Evolutionary conservation across 352 stramenopile species (phyloP).

Genomic region (Saprolegnia diclina): DNA sequence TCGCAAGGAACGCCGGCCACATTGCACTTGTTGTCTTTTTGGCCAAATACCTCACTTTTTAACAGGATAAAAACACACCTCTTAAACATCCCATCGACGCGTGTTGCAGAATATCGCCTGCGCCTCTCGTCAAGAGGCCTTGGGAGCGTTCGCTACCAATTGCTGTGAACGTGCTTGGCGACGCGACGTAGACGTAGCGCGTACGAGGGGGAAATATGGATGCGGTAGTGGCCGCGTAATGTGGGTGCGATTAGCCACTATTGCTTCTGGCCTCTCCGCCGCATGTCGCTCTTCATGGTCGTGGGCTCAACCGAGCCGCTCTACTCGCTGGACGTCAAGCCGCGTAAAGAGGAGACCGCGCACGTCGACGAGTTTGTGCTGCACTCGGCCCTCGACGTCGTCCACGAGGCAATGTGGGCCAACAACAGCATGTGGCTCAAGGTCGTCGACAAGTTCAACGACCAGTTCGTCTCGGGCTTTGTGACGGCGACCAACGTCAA

Average conservation of each 20-base stretch:
- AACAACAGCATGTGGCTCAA: conserved; percentile 90
- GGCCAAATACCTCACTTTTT: background rate
- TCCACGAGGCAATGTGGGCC: conserved; percentile 94
- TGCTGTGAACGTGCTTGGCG: background rate
- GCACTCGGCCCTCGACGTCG: conserved; percentile 96
- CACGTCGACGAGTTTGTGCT: conserved; percentile 97
- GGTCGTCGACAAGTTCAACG: conserved; percentile 94
- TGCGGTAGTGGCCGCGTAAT: background rate
- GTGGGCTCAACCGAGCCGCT: conserved; percentile 80
- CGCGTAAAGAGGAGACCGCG: conserved; percentile 73
- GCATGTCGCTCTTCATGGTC: conserved; percentile 81
- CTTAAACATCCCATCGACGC: no score
- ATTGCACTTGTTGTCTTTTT: conserved; percentile 4
- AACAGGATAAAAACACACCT: background rate
- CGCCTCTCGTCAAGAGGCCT: no score
- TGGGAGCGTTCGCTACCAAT: background rate
- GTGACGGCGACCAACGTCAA: conserved; percentile 93
- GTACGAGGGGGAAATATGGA: no score
- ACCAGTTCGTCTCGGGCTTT: conserved; percentile 96
- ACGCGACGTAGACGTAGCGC: no score
- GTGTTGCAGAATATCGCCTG: no score
- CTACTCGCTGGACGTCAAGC: conserved; percentile 84
- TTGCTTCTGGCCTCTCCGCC: background rate
- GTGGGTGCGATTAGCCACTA: background rate
- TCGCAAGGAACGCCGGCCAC: background rate